A percentile compares a stretch with the other conserved stretches of the same genome.
These are phyloP conservation scores for Rhizopogon parksii DNA, from an alignment of 1,284 basidiomycete species.

Conservation along the genomic window DNA sequence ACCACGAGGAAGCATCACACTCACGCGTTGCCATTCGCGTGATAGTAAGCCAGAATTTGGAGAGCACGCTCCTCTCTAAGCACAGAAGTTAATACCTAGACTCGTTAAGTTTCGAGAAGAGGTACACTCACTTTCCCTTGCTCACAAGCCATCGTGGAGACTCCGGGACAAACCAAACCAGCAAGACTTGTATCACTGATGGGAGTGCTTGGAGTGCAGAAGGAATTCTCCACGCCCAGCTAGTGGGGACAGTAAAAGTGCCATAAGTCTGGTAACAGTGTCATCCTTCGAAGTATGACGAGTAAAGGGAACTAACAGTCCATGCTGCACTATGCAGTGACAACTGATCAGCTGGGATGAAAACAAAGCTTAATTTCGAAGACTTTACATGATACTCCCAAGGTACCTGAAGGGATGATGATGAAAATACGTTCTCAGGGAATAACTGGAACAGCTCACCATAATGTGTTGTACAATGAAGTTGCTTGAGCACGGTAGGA, in stretches of 20 bases:
- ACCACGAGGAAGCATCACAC: conserved; percentile 9
- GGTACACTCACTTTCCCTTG: conserved; percentile 37
- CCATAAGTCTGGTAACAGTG: conserved; percentile 39
- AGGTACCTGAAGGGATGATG: conserved; percentile 24
- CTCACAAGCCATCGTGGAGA: conserved; percentile 55
- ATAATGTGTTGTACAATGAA: conserved; percentile 50
- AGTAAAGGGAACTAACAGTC: conserved; percentile 30
- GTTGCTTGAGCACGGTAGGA: conserved; percentile 46
- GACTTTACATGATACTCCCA: conserved; percentile 39
- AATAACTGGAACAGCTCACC: conserved; percentile 28
- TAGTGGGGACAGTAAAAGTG: conserved; percentile 44
- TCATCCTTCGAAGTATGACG: no score
- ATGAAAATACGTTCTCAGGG: not conserved
- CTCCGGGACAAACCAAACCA: conserved; percentile 54
- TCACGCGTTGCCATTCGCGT: conserved; percentile 46
- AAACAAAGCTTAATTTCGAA: not conserved
- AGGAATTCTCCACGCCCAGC: conserved; percentile 57
- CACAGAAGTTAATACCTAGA: not conserved
- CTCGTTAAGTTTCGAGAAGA: conserved; percentile 7
- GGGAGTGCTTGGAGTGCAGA: conserved; percentile 56
- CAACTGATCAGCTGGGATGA: not conserved
- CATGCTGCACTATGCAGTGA: conserved; percentile 38
- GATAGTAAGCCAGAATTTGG: conserved; percentile 45
- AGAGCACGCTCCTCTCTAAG: conserved; percentile 28
- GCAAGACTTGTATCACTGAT: conserved; percentile 44